Base-by-base conservation (phyloP, 331 rosid species). In the Quercus phellos region DNA sequence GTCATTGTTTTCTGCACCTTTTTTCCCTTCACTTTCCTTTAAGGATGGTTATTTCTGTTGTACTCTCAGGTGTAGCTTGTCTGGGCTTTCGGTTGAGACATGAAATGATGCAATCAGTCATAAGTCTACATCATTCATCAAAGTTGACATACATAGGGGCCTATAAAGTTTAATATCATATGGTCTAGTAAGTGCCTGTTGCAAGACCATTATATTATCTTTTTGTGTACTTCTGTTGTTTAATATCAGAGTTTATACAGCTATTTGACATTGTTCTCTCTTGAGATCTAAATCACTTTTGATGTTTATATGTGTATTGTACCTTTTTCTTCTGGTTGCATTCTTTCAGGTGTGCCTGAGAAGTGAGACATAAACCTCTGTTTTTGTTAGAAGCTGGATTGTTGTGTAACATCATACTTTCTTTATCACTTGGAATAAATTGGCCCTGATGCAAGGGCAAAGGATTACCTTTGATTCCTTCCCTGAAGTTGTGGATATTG, bases 361-460 rank as follows among this genome's bases (percentile, higher is more conserved):
- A 73, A 55, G 78, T 68, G 77, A 68, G 77, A 77, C 72, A 82
- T 43, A 73, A 75, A 60, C 56, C 79, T 17, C 78, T 75, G 58
- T 42, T 58, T 67, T 32, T 67, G 72, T 76, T 77, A 67, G 70
- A 73, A 69, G 46, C 34, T 77, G 68, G 74, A 74, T 60, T 61
- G 76, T 63, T 24, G 30, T 71, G 19, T 53, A 4, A 76, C 74
- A 55, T 22, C 53, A 27, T 71, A 16, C 24, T 22, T 34, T 54
- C 71, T 26, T 60, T 64, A 11, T 79, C 51, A 73, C 87, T 90
- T 77, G 84, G 82, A 77, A 75, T 56, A 83, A 32, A 68, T 77
- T 77, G 76, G 70, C 78, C 81, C 87, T 83, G 79, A 93, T 91
- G 97, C 98, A 91, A 87, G 98, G 94, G 75, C 87, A 85, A 80